Conservation (phyloP, 1,284 basidiomycete genomes). For the Sanghuangporus baumii region DNA sequence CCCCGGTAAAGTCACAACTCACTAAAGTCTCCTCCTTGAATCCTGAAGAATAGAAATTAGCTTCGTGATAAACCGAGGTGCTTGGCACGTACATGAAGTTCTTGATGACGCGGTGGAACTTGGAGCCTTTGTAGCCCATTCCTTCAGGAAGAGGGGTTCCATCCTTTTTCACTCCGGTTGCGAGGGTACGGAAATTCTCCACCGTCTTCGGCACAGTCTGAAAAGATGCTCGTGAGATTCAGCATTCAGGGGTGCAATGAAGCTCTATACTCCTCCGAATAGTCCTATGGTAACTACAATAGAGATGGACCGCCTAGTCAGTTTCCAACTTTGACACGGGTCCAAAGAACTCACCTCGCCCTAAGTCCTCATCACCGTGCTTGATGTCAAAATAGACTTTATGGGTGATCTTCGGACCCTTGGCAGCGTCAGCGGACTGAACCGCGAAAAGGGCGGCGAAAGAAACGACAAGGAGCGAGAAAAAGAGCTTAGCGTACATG, state of each 20-base stretch:
- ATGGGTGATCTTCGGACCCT: slow-evolving; percentile 82
- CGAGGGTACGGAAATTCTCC: slow-evolving; percentile 67
- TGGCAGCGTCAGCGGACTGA: slow-evolving; percentile 65
- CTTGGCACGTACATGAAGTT: slow-evolving; percentile 51
- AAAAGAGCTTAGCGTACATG: slow-evolving; percentile 32
- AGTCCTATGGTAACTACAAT: slow-evolving; percentile 76
- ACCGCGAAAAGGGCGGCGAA: slow-evolving; percentile 65
- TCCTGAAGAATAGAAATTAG: slow-evolving; percentile 29
- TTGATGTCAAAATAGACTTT: slow-evolving; percentile 93
- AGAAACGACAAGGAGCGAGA: slow-evolving; percentile 58
- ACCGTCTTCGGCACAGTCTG: slow-evolving; percentile 78
- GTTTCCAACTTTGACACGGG: slow-evolving; percentile 15
- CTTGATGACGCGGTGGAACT: slow-evolving; percentile 69
- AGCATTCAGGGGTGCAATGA: background rate
- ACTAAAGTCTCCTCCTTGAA: slow-evolving; percentile 72
- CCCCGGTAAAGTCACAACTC: background rate
- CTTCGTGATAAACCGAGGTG: background rate
- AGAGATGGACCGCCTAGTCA: slow-evolving; percentile 11
- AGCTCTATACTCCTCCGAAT: slow-evolving; percentile 62
- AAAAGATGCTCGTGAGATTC: slow-evolving; percentile 18
- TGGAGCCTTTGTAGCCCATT: slow-evolving; percentile 65
- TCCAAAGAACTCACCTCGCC: slow-evolving; percentile 56
- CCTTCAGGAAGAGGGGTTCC: slow-evolving; percentile 69
- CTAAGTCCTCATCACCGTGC: slow-evolving; percentile 79
- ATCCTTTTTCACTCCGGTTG: slow-evolving; percentile 73